Evolutionary conservation across 2,329 filamentous ascomycete species (phyloP).

Genomic region (Daldinia sp.): DNA sequence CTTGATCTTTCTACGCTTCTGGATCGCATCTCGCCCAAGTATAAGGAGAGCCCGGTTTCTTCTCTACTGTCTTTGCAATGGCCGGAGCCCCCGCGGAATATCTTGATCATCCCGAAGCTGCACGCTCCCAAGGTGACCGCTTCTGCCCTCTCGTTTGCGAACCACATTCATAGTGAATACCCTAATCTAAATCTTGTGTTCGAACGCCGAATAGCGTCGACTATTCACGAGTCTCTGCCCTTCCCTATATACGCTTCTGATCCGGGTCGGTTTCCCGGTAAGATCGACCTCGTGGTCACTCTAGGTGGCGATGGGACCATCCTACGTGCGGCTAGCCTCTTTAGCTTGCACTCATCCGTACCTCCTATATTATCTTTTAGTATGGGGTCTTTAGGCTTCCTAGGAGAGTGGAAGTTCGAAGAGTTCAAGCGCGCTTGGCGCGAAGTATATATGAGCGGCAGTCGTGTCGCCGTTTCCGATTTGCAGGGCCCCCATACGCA

Average conservation of each 20-base stretch:
- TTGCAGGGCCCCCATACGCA: conserved; percentile 53
- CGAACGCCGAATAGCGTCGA: conserved; percentile 76
- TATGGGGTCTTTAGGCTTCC: conserved; percentile 94
- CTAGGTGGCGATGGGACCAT: conserved; percentile 95
- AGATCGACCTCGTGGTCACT: conserved; percentile 88
- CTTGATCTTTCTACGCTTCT: conserved; percentile 60
- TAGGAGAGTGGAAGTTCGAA: conserved; percentile 95
- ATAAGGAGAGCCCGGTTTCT: conserved; percentile 65
- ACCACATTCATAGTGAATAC: conserved; percentile 82
- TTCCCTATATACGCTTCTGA: conserved; percentile 75
- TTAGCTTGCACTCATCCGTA: conserved; percentile 80
- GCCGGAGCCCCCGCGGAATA: conserved; percentile 62
- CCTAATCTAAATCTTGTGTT: conserved; percentile 83
- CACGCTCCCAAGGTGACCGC: conserved; percentile 61
- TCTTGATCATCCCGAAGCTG: conserved; percentile 67
- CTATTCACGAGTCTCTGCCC: conserved; percentile 73
- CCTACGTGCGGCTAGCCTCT: conserved; percentile 83
- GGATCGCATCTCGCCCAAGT: conserved; percentile 67
- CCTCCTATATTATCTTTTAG: conserved; percentile 94
- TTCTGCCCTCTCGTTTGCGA: conserved; percentile 65
- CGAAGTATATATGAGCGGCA: conserved; percentile 86
- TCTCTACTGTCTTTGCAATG: conserved; percentile 64
- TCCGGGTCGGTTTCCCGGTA: conserved; percentile 69
- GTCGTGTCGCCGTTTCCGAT: conserved; percentile 59
- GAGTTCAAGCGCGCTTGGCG: conserved; percentile 93